A percentile compares a stretch with the other conserved stretches of the same genome.
phyloP scores from a whole-genome alignment of 352 stramenopile species.

The Sclerospora graminicola region DNA sequence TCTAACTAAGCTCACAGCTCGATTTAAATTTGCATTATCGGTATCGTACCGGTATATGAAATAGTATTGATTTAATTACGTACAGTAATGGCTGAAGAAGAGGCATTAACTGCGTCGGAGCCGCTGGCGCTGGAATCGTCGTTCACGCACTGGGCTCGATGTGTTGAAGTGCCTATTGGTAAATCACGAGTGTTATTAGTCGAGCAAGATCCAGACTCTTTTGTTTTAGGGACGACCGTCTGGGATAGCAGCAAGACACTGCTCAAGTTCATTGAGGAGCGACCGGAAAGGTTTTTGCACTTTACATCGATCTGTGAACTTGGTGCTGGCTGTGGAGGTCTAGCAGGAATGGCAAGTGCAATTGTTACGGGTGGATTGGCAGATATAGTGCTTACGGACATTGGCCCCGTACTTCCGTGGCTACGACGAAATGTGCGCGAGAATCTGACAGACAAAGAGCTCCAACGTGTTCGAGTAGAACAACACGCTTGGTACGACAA shows the following conservation, averaged over 20 bases:
- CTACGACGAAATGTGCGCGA: constrained; percentile 56
- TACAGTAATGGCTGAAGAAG: constrained; percentile 32
- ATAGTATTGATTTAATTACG: too few relatives aligned
- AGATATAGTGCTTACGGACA: constrained; percentile 68
- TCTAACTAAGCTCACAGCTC: too few relatives aligned
- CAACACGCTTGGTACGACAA: constrained; percentile 38
- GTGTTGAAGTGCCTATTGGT: constrained; percentile 48
- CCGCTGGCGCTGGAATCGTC: constrained; percentile 57
- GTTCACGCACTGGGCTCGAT: constrained; percentile 77
- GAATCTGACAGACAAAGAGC: constrained; percentile 53
- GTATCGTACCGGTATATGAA: too few relatives aligned
- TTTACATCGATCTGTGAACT: constrained; percentile 67
- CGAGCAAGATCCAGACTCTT: constrained; percentile 72
- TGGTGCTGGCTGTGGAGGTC: constrained; percentile 56
- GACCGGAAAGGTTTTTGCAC: constrained; percentile 30
- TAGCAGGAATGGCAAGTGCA: constrained; percentile 62
- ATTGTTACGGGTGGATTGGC: constrained; percentile 48
- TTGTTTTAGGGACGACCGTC: constrained; percentile 72
- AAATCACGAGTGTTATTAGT: constrained; percentile 34
- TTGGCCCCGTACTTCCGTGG: constrained; percentile 67
- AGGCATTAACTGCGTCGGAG: constrained; percentile 39
- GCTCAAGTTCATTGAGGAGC: constrained; percentile 77
- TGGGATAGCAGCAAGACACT: constrained; percentile 83
- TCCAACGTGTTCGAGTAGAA: constrained; percentile 43
- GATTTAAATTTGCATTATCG: too few relatives aligned